These are phyloP conservation scores for Colletotrichum sp. DNA, from an alignment of 2,329 filamentous ascomycete genomes.

Conservation along the genomic window DNA sequence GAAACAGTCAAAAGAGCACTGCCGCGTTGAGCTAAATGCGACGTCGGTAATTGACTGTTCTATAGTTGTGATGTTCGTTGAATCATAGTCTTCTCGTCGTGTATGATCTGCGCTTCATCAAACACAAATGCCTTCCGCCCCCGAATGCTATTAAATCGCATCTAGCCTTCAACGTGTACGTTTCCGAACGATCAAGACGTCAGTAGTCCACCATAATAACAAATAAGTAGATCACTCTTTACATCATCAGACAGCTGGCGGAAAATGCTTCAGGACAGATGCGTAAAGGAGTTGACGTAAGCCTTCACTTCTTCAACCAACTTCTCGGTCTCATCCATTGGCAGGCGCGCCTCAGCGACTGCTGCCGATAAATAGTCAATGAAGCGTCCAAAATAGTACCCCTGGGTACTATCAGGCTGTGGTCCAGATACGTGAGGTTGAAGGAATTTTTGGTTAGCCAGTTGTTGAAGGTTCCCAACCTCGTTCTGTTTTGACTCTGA, in stretches of 20 bases:
- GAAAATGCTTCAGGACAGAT: neutral
- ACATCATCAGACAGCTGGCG: neutral
- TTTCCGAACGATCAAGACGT: neutral
- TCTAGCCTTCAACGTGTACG: neutral
- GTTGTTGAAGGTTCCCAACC: neutral
- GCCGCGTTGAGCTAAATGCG: too few species aligned
- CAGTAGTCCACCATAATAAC: neutral
- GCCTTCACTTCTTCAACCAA: neutral
- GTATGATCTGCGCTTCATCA: neutral
- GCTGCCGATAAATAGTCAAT: neutral
- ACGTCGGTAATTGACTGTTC: too few species aligned
- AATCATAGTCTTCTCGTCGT: neutral
- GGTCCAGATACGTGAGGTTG: neutral
- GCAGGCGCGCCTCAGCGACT: neutral
- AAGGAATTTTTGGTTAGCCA: neutral
- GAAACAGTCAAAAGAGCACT: too few species aligned
- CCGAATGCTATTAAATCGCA: neutral
- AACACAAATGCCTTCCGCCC: neutral
- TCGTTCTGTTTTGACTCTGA: neutral
- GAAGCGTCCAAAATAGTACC: neutral
- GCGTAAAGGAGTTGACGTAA: neutral
- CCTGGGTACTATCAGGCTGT: neutral
- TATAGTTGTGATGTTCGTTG: neutral
- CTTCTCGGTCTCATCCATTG: neutral
- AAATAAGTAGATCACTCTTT: rapidly evolving